Evolutionary conservation across 148 eudicot species (phyloP), one percentile per base, ranked within the genome.

Genomic region (Polygonum maritimum): DNA sequence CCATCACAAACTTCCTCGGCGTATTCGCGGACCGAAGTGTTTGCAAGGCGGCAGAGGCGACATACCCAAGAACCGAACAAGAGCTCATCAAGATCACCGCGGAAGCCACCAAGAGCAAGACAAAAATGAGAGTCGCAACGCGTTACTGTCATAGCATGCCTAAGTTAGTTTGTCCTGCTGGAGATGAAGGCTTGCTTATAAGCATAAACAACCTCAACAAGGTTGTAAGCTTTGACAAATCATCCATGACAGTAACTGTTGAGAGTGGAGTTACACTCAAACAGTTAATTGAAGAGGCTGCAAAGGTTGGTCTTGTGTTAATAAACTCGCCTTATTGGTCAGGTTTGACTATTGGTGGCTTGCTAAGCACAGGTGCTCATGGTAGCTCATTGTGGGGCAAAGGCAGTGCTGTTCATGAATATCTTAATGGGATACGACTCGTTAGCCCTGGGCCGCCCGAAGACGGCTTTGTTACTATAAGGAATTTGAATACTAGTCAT

Each of bases 91-190:
- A 73, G 2, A 55, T 39, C 47, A 75, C 79, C 3, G 35, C 75
- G 26, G 54, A 73, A 4, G 84, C 82, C 7, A 76, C 82, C 22
- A 79, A 41, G 78, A 11, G 7, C 2, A 40, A 18, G 71, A 76
- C 75, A 48, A 82, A 79, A 67, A 82, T 79, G 73, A 82, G 74
- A 79, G 84, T 82, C 39, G 71, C 76, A n/a, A 82, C 84, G 2
- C 76, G 58, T 13, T 82, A 82, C n/a, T 74, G 73, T 9, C 84
- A 82, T 12, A 82, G 84, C 69, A 48, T 60, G 15, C 60, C 81
- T 0, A 78, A 78, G 69, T 62, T 82, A 60, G 84, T 75, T 2
- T 82, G 84, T n/a, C 83, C 80, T 14, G 83, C 75, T 22, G 83
- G 83, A 3, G 75, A 78, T 41, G 76, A 75, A 8, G 84, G 78